Evolutionary conservation across 2,329 filamentous ascomycete species (phyloP).

Genomic region (Colletotrichum shisoi): DNA sequence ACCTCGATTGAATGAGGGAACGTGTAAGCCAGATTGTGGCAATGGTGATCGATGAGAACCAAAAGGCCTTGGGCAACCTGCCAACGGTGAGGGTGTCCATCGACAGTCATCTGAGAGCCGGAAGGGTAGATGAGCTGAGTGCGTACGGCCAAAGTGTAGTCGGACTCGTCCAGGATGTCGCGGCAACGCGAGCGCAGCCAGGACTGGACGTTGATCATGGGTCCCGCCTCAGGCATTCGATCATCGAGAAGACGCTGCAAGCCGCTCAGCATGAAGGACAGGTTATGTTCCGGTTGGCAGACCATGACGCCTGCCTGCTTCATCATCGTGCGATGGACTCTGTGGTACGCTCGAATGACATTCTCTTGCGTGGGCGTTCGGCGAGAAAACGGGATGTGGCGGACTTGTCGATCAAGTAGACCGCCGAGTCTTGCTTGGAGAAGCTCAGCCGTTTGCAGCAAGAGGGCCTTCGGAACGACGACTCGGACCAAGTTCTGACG

Average conservation of each 20-base stretch:
- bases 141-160: constrained; percentile 61
- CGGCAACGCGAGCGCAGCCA: constrained; percentile 60
- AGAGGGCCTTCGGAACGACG: constrained; percentile 63
- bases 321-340: constrained; percentile 52
- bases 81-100: constrained; percentile 65
- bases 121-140: constrained; percentile 67
- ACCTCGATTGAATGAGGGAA: constrained; percentile 59
- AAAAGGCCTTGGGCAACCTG: constrained; percentile 53
- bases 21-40: constrained; percentile 47
- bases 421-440: constrained; percentile 64
- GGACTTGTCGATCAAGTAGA: constrained; percentile 60
- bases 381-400: constrained; percentile 67
- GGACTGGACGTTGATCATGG: constrained; percentile 60
- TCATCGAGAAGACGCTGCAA: constrained; percentile 63
- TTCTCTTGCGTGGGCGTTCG: constrained; percentile 50
- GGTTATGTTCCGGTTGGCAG: constrained; percentile 67
- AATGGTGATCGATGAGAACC: constrained; percentile 50
- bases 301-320: constrained; percentile 62
- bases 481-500: constrained; percentile 58
- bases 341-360: constrained; percentile 51
- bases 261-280: constrained; percentile 71
- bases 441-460: constrained; percentile 65
- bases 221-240: constrained; percentile 50
- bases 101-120: constrained; percentile 57
- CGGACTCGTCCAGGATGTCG: constrained; percentile 72